Evolutionary conservation across 1,284 basidiomycete species (phyloP).

Genomic region (Sanghuangporus sanghuang): DNA sequence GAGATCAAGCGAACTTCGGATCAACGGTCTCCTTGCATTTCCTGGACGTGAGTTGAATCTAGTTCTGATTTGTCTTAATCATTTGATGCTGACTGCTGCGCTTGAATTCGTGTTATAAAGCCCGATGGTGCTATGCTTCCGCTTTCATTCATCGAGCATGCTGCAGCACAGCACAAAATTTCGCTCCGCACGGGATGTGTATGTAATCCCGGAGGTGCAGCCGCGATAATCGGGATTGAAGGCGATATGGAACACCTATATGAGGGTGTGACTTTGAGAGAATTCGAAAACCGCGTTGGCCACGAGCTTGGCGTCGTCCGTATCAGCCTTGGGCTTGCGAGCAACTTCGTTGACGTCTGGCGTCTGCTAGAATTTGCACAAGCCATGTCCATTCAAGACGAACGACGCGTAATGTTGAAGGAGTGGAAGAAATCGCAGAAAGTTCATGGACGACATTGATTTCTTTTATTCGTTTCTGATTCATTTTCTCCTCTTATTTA

Average conservation of each 20-base stretch:
- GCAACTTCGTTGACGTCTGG: slow-evolving; percentile 70
- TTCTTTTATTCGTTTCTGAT: neutral
- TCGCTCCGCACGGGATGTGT: slow-evolving; percentile 79
- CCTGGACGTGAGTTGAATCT: slow-evolving; percentile 46
- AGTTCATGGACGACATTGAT: neutral
- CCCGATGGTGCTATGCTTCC: slow-evolving; percentile 60
- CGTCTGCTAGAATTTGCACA: slow-evolving; percentile 56
- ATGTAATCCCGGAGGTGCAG: slow-evolving; percentile 79
- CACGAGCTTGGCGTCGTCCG: slow-evolving; percentile 69
- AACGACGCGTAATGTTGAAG: slow-evolving; percentile 27
- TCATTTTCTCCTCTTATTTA: neutral
- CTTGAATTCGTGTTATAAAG: slow-evolving; percentile 31
- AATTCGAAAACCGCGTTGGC: slow-evolving; percentile 58
- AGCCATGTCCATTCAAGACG: slow-evolving; percentile 38
- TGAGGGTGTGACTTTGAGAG: slow-evolving; percentile 51
- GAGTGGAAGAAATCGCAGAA: slow-evolving; percentile 6
- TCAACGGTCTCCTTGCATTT: slow-evolving; percentile 62
- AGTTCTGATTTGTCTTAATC: neutral
- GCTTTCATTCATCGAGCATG: slow-evolving; percentile 64
- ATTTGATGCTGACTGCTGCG: slow-evolving; percentile 14
- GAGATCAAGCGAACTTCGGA: slow-evolving; percentile 63
- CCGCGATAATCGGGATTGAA: slow-evolving; percentile 60
- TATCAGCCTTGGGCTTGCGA: slow-evolving; percentile 70
- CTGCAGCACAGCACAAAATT: slow-evolving; percentile 58
- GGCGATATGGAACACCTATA: slow-evolving; percentile 62